These are phyloP conservation scores for Naganishia liquefaciens DNA, from an alignment of 1,284 basidiomycete genomes.

Conservation along the genomic window DNA sequence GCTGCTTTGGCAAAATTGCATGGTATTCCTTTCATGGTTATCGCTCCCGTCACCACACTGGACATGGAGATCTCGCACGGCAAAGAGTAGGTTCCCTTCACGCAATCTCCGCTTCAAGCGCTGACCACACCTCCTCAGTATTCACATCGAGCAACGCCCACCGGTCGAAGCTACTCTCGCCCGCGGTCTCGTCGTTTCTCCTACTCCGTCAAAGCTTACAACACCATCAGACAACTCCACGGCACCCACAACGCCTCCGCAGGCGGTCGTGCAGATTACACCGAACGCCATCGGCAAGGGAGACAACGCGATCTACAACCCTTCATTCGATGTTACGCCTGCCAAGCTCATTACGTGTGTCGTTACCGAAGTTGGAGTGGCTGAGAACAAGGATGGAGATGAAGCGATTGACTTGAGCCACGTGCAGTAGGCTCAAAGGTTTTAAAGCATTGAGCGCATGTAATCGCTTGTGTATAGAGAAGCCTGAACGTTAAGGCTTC, in stretches of 20 bases:
- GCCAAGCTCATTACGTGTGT: constrained; percentile 72
- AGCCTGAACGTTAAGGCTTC: no score
- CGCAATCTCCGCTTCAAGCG: not conserved
- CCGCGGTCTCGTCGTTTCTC: constrained; percentile 69
- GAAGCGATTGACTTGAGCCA: constrained; percentile 47
- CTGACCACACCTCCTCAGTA: constrained; percentile 56
- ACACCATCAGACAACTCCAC: constrained; percentile 38
- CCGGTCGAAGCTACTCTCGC: constrained; percentile 81
- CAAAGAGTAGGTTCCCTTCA: constrained; percentile 59
- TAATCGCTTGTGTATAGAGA: not conserved
- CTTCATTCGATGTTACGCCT: constrained; percentile 90
- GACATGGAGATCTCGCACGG: constrained; percentile 77
- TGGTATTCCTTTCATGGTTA: constrained; percentile 82
- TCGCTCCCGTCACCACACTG: constrained; percentile 84
- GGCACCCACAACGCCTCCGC: constrained; percentile 35
- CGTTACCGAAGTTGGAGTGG: constrained; percentile 85
- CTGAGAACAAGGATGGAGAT: constrained; percentile 56
- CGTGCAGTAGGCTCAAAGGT: constrained; percentile 1
- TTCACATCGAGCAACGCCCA: constrained; percentile 88
- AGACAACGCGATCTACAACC: constrained; percentile 70
- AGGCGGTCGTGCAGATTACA: constrained; percentile 52
- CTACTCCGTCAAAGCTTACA: constrained; percentile 51
- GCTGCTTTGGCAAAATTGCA: constrained; percentile 82
- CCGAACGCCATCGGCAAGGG: constrained; percentile 53
- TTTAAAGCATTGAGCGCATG: not conserved